Evolutionary conservation across 768 basidiomycete genomes (phyloP).

Genomic region (Holtermanniella nyarrowii): DNA sequence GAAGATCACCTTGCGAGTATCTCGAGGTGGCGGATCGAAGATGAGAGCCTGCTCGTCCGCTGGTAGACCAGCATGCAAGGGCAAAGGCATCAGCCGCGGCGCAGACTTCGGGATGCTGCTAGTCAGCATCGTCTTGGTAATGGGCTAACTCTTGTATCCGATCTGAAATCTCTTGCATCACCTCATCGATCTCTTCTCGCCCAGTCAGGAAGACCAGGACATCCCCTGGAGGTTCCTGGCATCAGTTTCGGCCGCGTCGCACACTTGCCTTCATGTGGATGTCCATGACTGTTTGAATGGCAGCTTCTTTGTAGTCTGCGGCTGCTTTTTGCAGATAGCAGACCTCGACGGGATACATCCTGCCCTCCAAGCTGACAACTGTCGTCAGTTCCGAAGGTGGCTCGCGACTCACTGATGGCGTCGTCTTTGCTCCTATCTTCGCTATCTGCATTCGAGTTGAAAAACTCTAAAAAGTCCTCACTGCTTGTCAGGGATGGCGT

Average conservation of each 20-base stretch:
- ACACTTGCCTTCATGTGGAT: constrained; percentile 69
- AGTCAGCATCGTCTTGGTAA: neutral
- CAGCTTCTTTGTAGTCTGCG: constrained; percentile 76
- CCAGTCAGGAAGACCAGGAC: constrained; percentile 91
- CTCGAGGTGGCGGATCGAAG: constrained; percentile 65
- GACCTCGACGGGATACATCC: constrained; percentile 90
- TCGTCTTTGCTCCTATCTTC: constrained; percentile 47
- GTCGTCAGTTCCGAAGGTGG: neutral
- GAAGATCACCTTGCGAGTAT: constrained; percentile 77
- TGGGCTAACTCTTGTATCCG: constrained; percentile 56
- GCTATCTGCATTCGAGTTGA: constrained; percentile 53
- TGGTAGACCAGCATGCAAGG: constrained; percentile 80
- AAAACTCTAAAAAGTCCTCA: constrained; percentile 76
- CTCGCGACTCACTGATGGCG: constrained; percentile 48
- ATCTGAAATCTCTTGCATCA: constrained; percentile 68
- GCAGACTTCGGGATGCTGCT: constrained; percentile 45
- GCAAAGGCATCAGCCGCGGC: constrained; percentile 54
- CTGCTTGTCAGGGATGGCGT: constrained; percentile 11
- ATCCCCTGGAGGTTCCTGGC: constrained; percentile 72
- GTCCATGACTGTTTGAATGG: constrained; percentile 86
- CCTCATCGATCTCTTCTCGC: constrained; percentile 88
- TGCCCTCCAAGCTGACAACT: constrained; percentile 80
- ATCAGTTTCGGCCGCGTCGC: neutral
- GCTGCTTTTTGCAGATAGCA: constrained; percentile 66
- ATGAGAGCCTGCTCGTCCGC: constrained; percentile 78